Base-by-base conservation (phyloP, 805 yeast species). In the Komagataella populi region DNA sequence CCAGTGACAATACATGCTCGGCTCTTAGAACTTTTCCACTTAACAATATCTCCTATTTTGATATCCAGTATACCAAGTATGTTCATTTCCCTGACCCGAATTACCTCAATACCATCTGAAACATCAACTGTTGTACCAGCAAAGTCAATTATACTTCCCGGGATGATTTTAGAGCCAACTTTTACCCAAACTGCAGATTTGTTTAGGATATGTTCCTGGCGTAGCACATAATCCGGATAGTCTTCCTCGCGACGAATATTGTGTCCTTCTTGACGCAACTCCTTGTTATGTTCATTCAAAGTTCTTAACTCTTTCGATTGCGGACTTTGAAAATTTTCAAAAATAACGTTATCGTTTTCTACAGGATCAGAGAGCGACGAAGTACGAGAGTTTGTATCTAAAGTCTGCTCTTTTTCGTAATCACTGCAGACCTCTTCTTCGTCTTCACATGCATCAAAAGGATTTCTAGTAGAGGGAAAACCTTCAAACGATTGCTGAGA, bases 31-130 rank as follows among this genome's bases (percentile, higher is more conserved):
- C 48, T 67, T 64, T 12, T 65, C 23, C 72, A 55, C 14, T 65
- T 64, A 1, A 83, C 70, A 0, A 53, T 58, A 55, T 83, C 88
- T 2, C 86, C 87, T 16, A 82, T 63, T 45, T 78, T 61, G 2
- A 83, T 62, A 59, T 78, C 85, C 20, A 83, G 63, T 3, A 77
- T 69, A 0, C 63, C 60, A 54, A 60, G 69, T 44, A 72, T 63
- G 58, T 65, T 78, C 47, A 59, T 71, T 57, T 16, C 23, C 22
- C 49, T 49, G 12, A 51, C 49, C 30, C 51, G 48, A 20, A 48
- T 23, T 3, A 54, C 51, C 8, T 48, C 51, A 6, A 46, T 51
- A 45, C 46, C 52, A 36, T 48, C 51, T 18, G 49, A 20, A 7
- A 53, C 49, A 6, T 50, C 43, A 44, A 49, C 46, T 5, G 51